Evolutionary conservation across 306 rosid species (phyloP).

Genomic region (Psophocarpus tetragonolobus): DNA sequence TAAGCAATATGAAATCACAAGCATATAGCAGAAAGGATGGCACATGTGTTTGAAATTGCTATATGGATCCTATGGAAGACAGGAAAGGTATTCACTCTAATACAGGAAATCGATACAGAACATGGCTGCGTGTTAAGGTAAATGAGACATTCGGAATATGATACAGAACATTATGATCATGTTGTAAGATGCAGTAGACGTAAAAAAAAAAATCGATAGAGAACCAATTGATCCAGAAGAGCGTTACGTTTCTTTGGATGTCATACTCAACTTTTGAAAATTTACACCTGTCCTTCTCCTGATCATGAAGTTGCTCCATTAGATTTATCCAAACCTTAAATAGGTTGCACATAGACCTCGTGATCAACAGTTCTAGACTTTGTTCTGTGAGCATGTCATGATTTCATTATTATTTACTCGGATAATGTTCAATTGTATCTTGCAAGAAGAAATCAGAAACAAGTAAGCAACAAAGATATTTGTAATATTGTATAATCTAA

Average conservation of each 20-base stretch:
- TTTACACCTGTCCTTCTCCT: not conserved
- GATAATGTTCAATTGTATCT: constrained; percentile 9
- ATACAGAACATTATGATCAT: too few relatives aligned
- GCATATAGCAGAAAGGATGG: too few relatives aligned
- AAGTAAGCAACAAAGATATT: not conserved
- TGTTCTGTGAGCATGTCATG: not conserved
- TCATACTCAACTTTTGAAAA: not conserved
- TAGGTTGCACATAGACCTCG: not conserved
- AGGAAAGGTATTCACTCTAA: too few relatives aligned
- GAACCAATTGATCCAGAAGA: too few relatives aligned
- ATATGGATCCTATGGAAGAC: too few relatives aligned
- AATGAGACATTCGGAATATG: too few relatives aligned
- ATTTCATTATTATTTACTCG: not conserved
- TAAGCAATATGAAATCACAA: too few relatives aligned
- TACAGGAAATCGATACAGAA: too few relatives aligned
- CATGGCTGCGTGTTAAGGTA: too few relatives aligned
- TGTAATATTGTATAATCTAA: constrained; percentile 14
- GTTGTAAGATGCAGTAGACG: too few relatives aligned
- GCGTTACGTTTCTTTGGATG: constrained; percentile 5
- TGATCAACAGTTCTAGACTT: not conserved
- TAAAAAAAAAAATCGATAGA: too few relatives aligned
- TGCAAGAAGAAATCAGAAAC: not conserved
- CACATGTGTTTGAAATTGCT: too few relatives aligned
- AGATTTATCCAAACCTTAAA: not conserved
- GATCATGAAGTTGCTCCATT: not conserved